Base-by-base conservation (phyloP, 768 basidiomycete species). In the Candolleomyces aberdarensis region DNA sequence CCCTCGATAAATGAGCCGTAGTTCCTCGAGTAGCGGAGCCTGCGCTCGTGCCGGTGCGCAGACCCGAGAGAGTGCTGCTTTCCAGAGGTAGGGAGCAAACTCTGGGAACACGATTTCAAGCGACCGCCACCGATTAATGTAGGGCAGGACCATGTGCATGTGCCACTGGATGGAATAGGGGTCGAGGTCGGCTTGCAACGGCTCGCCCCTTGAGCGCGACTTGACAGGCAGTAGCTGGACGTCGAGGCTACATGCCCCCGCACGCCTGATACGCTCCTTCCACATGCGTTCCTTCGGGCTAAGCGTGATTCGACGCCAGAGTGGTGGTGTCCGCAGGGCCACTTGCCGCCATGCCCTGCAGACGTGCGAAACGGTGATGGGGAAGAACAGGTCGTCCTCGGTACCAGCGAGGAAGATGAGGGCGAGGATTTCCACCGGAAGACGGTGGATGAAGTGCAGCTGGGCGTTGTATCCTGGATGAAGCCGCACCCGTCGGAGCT, bases 51-150 rank as follows among this genome's bases (percentile, higher is more conserved):
- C 66, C 22, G 72, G 70, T 9, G 74, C 75, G 66, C 83, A 86
- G 61, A 80, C 80, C 22, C 75, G 78, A 4, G 85, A 84, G 44
- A 90, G 76, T 20, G 86, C 80, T 13, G 85, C 83, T 56, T 85
- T 87, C 84, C 85, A 88, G n/a, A 90, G 75, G 68, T 82, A 85
- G 0, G 87, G 87, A 3, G 82, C 76, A 58, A 85, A 84, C 15
- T 79, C 75, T 41, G 74, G 62, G 70, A 90, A 85, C 17, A 71
- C 72, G 50, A 90, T 79, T 56, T 83, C 76, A 15, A 91, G 77
- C 13, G 88, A 88, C 53, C 88, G 83, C 80, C 85, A 85, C 49
- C 81, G 80, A 56, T 74, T 74, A 55, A 87, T 74, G 65, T 82
- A 75, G 4, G 83, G 80, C 17, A 73, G 61, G 72, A 83, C 81